Base-by-base conservation (phyloP, 2,329 filamentous ascomycete species). In the Grosmannia clavigera region DNA sequence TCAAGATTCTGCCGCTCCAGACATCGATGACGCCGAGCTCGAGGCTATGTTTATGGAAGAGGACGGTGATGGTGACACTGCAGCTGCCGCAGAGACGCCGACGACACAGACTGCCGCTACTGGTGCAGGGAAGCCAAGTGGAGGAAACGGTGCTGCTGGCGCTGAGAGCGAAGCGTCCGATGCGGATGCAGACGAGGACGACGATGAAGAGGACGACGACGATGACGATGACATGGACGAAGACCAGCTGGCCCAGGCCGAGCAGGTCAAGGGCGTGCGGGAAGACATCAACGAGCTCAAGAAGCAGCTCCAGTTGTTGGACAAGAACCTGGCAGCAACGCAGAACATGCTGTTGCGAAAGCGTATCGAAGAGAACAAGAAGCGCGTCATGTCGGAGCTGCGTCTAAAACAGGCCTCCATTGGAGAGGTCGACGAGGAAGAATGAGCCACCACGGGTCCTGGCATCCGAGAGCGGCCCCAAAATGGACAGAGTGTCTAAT, bases 141-240 rank as follows among this genome's bases (percentile, higher is more conserved):
- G 35, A 25, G 55, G 33, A 6, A 22, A 22, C 33, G 35, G 35
- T 25, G 35, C 38, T 11, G 55, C 65, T 70, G 74, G 62, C 27
- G 71, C 73, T 63, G 76, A 77, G 55, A 74, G 74, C 16, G 75
- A 76, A 14, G 75, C 72, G 0, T 68, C 70, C 7, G 70, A 66
- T 2, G 76, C 78, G 9, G 79, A 80, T 2, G 50, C 50, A 27
- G 76, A 75, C 1, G 75, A 74, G 10, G 75, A 77, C 25, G 75
- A 75, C 10, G 77, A 79, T 14, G 77, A 78, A 6, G 79, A 80
- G 2, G 78, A 78, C 9, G 79, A 81, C 3, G 78, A 80, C 11
- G 78, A 78, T 50, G 77, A 78, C 40, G 78, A 80, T 3, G 79
- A 81, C 52, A 71, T 78, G 16, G 81, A 82, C 59, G 79, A 81